Percentiles rank a stretch among this genome's conserved stretches.
phyloP scores from a whole-genome alignment of 1,284 basidiomycete species.

The Puccinia hordei region DNA sequence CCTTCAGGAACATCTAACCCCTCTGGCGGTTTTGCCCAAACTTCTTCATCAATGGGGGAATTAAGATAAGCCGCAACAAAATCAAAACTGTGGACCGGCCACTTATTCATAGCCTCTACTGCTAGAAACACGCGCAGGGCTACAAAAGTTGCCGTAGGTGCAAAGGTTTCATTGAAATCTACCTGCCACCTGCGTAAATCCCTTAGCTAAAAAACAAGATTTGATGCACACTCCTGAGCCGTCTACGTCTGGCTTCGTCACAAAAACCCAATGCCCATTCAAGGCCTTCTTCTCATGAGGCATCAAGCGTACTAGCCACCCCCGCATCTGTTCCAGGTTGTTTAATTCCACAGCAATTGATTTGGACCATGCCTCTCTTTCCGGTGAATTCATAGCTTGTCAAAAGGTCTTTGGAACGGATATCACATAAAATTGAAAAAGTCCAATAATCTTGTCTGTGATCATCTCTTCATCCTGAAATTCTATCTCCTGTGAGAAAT shows the following conservation, averaged over 20 bases:
- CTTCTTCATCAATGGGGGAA: conserved; percentile 8
- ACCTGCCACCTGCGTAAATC: neutral
- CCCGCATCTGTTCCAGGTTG: conserved; percentile 14
- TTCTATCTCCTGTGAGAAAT: neutral
- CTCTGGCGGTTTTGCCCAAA: conserved; percentile 26
- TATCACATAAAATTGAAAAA: neutral
- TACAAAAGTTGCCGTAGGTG: conserved; percentile 33
- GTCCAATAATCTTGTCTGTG: neutral
- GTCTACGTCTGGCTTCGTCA: conserved; percentile 7
- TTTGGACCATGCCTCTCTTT: neutral
- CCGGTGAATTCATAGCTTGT: neutral
- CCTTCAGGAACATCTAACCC: neutral
- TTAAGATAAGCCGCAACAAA: conserved; percentile 34
- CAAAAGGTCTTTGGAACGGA: neutral
- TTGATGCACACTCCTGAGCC: neutral
- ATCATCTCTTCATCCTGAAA: neutral
- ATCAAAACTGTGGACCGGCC: conserved; percentile 14
- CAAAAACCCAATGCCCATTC: conserved; percentile 35
- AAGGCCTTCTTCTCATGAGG: neutral
- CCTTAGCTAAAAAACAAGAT: conserved; percentile 16
- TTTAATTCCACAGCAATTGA: neutral
- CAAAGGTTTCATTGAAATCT: conserved; percentile 23
- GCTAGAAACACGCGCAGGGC: neutral
- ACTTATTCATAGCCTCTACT: neutral
- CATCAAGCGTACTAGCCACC: neutral